Conservation (phyloP, 345 rosid genomes). For the Dimocarpus longan region DNA sequence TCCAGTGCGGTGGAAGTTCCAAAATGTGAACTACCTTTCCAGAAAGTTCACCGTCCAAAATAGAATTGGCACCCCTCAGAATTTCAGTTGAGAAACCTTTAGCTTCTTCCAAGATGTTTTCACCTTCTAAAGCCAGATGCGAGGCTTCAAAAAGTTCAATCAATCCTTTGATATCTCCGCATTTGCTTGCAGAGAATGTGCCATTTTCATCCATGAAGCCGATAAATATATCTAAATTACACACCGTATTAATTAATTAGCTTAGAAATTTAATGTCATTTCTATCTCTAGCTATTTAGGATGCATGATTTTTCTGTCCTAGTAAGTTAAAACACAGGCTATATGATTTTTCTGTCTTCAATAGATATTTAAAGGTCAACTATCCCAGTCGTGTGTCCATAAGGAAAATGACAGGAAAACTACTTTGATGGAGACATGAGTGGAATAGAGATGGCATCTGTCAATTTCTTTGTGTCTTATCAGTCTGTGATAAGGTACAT, state of each 20-base stretch:
- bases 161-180: slow-evolving; percentile 31
- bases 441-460: too few relatives aligned
- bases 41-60: slow-evolving; percentile 15
- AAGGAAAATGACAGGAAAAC: too few relatives aligned
- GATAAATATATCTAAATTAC: slow-evolving; percentile 35
- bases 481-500: too few relatives aligned
- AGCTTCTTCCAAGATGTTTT: slow-evolving; percentile 37
- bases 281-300: too few relatives aligned
- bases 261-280: too few relatives aligned
- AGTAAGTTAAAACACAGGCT: not conserved
- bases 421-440: too few relatives aligned
- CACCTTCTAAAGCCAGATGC: slow-evolving; percentile 39
- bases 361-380: too few relatives aligned
- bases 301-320: too few relatives aligned
- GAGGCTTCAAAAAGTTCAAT: slow-evolving; percentile 55
- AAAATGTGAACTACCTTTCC: slow-evolving; percentile 27
- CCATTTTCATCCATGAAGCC: slow-evolving; percentile 34
- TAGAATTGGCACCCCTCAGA: slow-evolving; percentile 8
- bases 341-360: too few relatives aligned
- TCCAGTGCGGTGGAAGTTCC: slow-evolving; percentile 48
- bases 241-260: not conserved
- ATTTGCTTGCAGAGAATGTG: slow-evolving; percentile 15
- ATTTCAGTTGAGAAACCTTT: slow-evolving; percentile 24
- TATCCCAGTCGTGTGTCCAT: too few relatives aligned
- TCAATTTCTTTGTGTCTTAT: too few relatives aligned